Evolutionary conservation across 2,329 filamentous ascomycete species (phyloP).

Genomic region (Kalmusia sp.): DNA sequence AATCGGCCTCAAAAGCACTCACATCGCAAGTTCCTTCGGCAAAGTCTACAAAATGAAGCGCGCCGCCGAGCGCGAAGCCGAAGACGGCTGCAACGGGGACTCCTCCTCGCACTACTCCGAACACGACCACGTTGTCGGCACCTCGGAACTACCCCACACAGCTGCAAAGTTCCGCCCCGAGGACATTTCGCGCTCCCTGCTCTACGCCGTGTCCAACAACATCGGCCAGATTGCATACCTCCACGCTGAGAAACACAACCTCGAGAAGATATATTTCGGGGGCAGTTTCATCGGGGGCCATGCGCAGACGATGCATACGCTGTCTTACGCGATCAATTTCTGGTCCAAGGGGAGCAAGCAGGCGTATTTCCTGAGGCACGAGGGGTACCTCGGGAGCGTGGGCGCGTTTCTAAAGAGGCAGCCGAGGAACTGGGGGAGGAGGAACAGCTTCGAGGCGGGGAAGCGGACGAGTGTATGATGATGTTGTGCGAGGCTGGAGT

Average conservation of each 20-base stretch:
- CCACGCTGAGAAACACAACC: constrained; percentile 92
- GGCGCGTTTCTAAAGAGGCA: constrained; percentile 93
- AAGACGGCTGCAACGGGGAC: constrained; percentile 69
- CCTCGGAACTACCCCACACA: constrained; percentile 39
- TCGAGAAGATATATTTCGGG: constrained; percentile 96
- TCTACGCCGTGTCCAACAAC: constrained; percentile 95
- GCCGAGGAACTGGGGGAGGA: constrained; percentile 87
- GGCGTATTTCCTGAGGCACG: constrained; percentile 93
- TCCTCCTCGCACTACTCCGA: constrained; percentile 41
- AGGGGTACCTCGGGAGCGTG: constrained; percentile 92
- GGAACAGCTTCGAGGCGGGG: constrained; percentile 72
- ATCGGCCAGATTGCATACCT: constrained; percentile 97
- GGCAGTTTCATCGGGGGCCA: constrained; percentile 97
- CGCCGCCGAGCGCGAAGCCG: constrained; percentile 78
- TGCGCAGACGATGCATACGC: constrained; percentile 95
- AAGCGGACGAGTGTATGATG: constrained; percentile 9
- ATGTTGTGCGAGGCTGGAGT: neutral
- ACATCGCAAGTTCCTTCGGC: constrained; percentile 94
- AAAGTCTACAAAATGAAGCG: constrained; percentile 95
- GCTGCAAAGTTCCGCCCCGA: constrained; percentile 72
- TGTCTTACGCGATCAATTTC: constrained; percentile 96
- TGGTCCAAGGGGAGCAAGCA: constrained; percentile 95
- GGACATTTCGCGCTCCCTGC: constrained; percentile 87
- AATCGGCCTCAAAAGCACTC: constrained; percentile 93
- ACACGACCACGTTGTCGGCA: constrained; percentile 42